Evolutionary conservation across 2,329 filamentous ascomycete genomes (phyloP).

Genomic region (Sphaceloma murrayae): DNA sequence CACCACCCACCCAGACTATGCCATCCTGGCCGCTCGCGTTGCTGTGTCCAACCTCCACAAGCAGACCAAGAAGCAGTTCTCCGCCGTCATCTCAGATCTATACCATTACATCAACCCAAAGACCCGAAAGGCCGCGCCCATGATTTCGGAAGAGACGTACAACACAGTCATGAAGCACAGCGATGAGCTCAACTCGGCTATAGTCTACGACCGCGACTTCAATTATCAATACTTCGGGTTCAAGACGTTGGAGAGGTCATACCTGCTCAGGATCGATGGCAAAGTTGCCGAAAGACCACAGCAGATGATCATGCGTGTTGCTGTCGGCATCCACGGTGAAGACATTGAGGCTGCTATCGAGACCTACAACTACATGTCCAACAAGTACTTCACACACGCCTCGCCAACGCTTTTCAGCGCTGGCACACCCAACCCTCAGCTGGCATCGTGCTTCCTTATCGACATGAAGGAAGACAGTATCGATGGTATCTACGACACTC

Average conservation of each 20-base stretch:
- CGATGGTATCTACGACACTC: conserved; percentile 96
- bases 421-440: conserved; percentile 84
- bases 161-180: conserved; percentile 92
- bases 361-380: conserved; percentile 98
- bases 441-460: conserved; percentile 97
- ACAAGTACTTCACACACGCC: conserved; percentile 96
- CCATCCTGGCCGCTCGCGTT: conserved; percentile 94
- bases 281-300: conserved; percentile 96
- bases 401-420: conserved; percentile 98
- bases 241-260: conserved; percentile 97
- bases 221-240: conserved; percentile 99
- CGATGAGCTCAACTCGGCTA: conserved; percentile 95
- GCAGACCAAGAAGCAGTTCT: conserved; percentile 99
- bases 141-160: conserved; percentile 89
- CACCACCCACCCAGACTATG: conserved; percentile 97
- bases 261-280: conserved; percentile 87
- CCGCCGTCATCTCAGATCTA: conserved; percentile 83
- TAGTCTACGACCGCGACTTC: conserved; percentile 98
- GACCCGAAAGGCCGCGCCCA: conserved; percentile 72
- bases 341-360: conserved; percentile 90
- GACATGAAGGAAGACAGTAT: conserved; percentile 99
- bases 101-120: conserved; percentile 96
- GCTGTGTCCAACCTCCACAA: conserved; percentile 99
- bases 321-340: conserved; percentile 92
- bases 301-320: conserved; percentile 99